Evolutionary conservation across 495 filamentous ascomycete species (phyloP).

Genomic region (Cenococcum geophilum): DNA sequence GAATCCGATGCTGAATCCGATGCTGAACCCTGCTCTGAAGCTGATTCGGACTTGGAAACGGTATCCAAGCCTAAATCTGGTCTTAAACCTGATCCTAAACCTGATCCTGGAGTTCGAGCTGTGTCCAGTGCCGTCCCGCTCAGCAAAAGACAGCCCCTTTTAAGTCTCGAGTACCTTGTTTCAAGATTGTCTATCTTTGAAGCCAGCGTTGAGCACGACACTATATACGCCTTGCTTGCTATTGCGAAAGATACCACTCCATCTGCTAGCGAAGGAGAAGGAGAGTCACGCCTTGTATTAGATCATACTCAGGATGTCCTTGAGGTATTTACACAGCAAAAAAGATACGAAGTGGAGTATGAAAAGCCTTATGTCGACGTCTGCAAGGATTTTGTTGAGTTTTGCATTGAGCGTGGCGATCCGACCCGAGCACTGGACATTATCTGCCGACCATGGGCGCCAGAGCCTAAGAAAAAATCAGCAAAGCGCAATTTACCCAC

Average conservation of each 20-base stretch:
- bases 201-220: slow-evolving; percentile 13
- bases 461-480: slow-evolving; percentile 8
- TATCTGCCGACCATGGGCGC: slow-evolving; percentile 31
- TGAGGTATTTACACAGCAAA: slow-evolving; percentile 20
- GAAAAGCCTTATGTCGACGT: slow-evolving; percentile 33
- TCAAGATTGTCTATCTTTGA: slow-evolving; percentile 23
- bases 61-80: too few relatives aligned
- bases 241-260: slow-evolving; percentile 25
- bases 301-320: not conserved
- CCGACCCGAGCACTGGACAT: slow-evolving; percentile 25
- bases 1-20: too few relatives aligned
- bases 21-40: too few relatives aligned
- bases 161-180: slow-evolving; percentile 28
- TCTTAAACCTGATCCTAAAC: too few relatives aligned
- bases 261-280: not conserved
- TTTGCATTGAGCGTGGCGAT: slow-evolving; percentile 30
- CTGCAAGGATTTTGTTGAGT: slow-evolving; percentile 32
- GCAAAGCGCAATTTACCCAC: not conserved
- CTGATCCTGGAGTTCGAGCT: too few relatives aligned
- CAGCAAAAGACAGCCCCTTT: not conserved
- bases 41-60: too few relatives aligned
- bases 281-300: not conserved
- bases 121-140: too few relatives aligned
- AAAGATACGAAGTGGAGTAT: slow-evolving; percentile 36
- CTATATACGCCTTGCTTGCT: slow-evolving; percentile 23